A percentile compares a stretch with the other conserved stretches of the same genome.
Conservation (phyloP, 2,329 filamentous ascomycete species). For the Fusarium sp. region DNA sequence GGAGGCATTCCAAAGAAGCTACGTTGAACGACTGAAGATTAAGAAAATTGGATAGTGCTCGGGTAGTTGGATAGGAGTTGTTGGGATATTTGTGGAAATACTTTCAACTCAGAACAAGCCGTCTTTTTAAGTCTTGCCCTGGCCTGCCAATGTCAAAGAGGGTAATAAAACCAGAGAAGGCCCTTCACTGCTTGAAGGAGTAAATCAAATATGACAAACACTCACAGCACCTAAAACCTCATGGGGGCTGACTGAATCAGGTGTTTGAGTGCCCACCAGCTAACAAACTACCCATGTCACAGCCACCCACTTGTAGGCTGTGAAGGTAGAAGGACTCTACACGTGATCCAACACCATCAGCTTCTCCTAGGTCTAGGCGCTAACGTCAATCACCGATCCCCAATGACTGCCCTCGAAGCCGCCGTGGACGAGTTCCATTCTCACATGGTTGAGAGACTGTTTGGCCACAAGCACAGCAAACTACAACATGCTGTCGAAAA, state of each 20-base stretch:
- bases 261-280: background rate
- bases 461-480: background rate
- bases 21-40: no score
- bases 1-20: background rate
- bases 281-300: background rate
- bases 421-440: no score
- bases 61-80: background rate
- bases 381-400: no score
- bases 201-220: background rate
- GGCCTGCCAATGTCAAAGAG: background rate
- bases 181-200: background rate
- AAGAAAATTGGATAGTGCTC: background rate
- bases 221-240: background rate
- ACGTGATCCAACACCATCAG: background rate
- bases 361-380: background rate
- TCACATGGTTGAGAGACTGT: background rate
- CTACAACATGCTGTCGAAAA: background rate
- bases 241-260: background rate
- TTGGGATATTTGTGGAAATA: background rate
- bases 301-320: background rate
- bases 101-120: background rate
- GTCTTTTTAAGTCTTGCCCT: background rate
- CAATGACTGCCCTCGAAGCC: no score
- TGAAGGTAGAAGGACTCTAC: background rate
- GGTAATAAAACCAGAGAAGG: background rate